Evolutionary conservation across 768 basidiomycete species (phyloP), one percentile per base, ranked within the genome.

Genomic region (Phylloporus arenicola): DNA sequence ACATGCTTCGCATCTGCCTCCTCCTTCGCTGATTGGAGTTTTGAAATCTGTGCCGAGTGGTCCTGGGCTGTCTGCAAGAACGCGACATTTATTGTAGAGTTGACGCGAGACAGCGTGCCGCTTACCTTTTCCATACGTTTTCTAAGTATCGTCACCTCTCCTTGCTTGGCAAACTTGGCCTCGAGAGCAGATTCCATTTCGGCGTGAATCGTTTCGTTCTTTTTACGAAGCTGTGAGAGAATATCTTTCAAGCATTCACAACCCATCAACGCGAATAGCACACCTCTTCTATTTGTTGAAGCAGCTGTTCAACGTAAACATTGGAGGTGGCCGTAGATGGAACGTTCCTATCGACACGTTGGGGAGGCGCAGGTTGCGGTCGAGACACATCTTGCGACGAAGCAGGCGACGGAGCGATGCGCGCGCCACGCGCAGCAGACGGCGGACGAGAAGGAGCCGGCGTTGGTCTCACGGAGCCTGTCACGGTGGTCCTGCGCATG

Each of bases 101-200:
- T 6, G 20, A 42, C 56, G 10, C 6, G 6, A 25, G 35, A 45
- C 12, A 14, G 22, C 17, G 27, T 19, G 8, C 11, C 9, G 3
- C 12, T 45, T 58, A 84, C 88, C 75, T 83, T 84, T 57, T 86
- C 83, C 10, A 85, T 76, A n/a, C 67, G 76, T 55, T 79, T 80
- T 56, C 86, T 72, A 45, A 90, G 62, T 35, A 84, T 79, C 14
- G 74, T 74, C 6, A 84, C 84, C 69, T 90, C 87, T 6, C 88
- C 88, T 27, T 85, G 81, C 60, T 82, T 87, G 29, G 72, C 67
- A 35, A 80, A 71, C 52, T 75, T 81, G 8, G 70, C 72, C 42
- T 80, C 75, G 43, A 71, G 63, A 3, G 80, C 80, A 34, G 72
- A 71, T 52, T 75, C 70, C 42, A 82, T 62, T 2, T 73, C 72